phyloP scores from a whole-genome alignment of 1,284 basidiomycete species.

The Moesziomyces sp. region DNA sequence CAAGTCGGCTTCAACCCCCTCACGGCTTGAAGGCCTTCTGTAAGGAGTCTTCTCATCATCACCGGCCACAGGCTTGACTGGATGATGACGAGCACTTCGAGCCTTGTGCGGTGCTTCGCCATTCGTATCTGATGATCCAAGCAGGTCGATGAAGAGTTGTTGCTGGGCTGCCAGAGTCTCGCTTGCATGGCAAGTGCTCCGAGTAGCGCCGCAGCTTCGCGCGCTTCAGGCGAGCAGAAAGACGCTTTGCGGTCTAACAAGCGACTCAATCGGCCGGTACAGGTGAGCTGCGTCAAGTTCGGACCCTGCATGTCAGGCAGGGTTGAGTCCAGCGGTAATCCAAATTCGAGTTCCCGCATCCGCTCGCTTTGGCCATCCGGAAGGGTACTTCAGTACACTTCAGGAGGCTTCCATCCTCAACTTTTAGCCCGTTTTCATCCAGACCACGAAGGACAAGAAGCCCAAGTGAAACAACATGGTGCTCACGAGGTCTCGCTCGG shows the following conservation, averaged over 20 bases:
- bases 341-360: not conserved
- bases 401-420: not conserved
- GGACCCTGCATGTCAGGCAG: not conserved
- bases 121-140: too few relatives aligned
- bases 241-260: not conserved
- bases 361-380: not conserved
- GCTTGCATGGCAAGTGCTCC: not conserved
- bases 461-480: slow-evolving; percentile 14
- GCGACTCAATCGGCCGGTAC: not conserved
- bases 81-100: too few relatives aligned
- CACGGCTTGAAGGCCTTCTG: too few relatives aligned
- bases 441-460: not conserved
- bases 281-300: not conserved
- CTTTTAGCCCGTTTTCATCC: not conserved
- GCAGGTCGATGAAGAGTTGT: too few relatives aligned
- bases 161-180: not conserved
- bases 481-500: slow-evolving; percentile 41
- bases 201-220: not conserved
- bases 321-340: not conserved
- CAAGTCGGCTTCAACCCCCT: too few relatives aligned
- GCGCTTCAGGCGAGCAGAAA: too few relatives aligned
- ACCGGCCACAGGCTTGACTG: too few relatives aligned
- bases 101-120: too few relatives aligned
- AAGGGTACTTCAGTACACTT: not conserved
- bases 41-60: too few relatives aligned